Evolutionary conservation across 2,329 filamentous ascomycete genomes (phyloP).

Genomic region (Trichoderma breve): DNA sequence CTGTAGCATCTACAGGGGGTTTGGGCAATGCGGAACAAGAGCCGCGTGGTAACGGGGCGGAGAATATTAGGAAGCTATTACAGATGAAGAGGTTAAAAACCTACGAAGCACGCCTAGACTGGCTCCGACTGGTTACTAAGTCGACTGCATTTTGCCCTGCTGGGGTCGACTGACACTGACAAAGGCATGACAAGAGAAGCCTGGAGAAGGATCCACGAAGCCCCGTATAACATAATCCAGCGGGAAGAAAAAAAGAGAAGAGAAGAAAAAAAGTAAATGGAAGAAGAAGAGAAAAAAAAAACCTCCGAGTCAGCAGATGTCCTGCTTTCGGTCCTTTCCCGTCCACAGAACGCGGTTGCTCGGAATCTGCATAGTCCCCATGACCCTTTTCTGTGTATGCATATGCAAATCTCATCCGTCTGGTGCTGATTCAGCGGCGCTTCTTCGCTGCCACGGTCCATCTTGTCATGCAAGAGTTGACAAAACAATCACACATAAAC

Average conservation of each 20-base stretch:
- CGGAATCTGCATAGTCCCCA: not conserved
- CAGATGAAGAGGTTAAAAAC: not conserved
- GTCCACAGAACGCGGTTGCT: not conserved
- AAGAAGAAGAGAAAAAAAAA: not conserved
- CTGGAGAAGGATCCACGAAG: not conserved
- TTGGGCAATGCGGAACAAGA: not conserved
- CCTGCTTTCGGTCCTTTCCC: conserved; percentile 16
- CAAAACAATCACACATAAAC: not conserved
- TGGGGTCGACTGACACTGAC: not conserved
- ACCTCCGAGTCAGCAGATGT: conserved; percentile 15
- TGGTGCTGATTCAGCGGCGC: conserved; percentile 12
- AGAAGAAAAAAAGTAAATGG: not conserved
- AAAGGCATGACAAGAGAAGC: not conserved
- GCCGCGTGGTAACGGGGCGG: not conserved
- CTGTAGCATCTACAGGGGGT: not conserved
- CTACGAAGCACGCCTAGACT: not conserved
- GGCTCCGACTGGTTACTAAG: not conserved
- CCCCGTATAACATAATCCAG: not conserved
- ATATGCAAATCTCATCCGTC: not conserved
- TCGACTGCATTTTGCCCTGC: not conserved
- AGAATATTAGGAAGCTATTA: not conserved
- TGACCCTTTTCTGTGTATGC: not conserved
- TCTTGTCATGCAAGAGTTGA: not conserved
- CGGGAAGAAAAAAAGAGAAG: not conserved
- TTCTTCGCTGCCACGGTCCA: not conserved